These are phyloP conservation scores for Thelonectria olida DNA, from an alignment of 2,329 filamentous ascomycete species.

Conservation along the genomic window DNA sequence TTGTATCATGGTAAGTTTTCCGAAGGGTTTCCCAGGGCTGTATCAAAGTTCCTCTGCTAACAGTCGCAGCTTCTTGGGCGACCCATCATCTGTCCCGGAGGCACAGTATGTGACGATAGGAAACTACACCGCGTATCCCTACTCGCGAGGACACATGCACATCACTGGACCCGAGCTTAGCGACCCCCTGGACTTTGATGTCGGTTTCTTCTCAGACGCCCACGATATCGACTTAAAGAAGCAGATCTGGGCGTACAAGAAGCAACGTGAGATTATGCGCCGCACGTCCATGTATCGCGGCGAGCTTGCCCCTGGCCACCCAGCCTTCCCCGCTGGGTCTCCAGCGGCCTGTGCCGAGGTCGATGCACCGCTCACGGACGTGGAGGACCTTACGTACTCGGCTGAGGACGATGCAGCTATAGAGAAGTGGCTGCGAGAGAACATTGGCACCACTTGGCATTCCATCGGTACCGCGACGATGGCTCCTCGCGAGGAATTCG, in stretches of 20 bases:
- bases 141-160: conserved; percentile 69
- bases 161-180: conserved; percentile 57
- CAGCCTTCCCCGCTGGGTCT: conserved; percentile 53
- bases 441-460: conserved; percentile 56
- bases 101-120: conserved; percentile 63
- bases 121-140: conserved; percentile 55
- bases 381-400: conserved; percentile 57
- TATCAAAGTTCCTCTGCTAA: no score
- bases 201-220: conserved; percentile 64
- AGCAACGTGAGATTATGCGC: conserved; percentile 68
- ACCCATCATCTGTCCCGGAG: conserved; percentile 47
- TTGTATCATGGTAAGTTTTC: conserved; percentile 41
- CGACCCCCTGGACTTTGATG: conserved; percentile 63
- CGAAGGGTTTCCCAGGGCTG: no score
- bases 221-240: conserved; percentile 70
- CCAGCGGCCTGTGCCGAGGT: conserved; percentile 56
- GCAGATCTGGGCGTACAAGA: conserved; percentile 73
- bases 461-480: conserved; percentile 58
- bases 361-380: conserved; percentile 46
- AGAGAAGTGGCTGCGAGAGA: conserved; percentile 53
- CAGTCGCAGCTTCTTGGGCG: conserved; percentile 53
- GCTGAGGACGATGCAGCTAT: conserved; percentile 60
- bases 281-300: conserved; percentile 64
- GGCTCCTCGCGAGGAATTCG: conserved; percentile 50
- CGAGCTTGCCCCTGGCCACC: conserved; percentile 54